Evolutionary conservation across 1,139 yeast species (phyloP).

Genomic region (Kazachstania sp.): DNA sequence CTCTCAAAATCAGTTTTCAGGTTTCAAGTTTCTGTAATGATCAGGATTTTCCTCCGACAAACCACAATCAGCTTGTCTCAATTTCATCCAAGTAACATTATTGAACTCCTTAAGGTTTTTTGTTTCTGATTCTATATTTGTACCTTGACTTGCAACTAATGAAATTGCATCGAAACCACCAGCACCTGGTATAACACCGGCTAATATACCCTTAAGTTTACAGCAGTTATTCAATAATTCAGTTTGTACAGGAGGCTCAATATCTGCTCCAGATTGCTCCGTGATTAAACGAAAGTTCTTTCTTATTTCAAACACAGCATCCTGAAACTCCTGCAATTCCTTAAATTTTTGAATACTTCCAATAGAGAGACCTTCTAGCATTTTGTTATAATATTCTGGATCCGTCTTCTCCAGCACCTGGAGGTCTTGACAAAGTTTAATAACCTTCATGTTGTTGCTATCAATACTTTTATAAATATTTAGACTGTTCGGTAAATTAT

Average conservation of each 20-base stretch:
- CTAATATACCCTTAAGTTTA: conserved; percentile 61
- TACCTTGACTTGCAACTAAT: conserved; percentile 47
- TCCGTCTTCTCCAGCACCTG: conserved; percentile 29
- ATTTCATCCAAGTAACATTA: conserved; percentile 54
- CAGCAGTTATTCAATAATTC: conserved; percentile 53
- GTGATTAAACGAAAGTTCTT: conserved; percentile 52
- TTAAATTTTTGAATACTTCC: conserved; percentile 7
- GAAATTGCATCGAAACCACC: conserved; percentile 95
- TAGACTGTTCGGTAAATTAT: conserved; percentile 43
- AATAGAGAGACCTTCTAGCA: conserved; percentile 24
- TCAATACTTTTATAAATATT: conserved; percentile 50
- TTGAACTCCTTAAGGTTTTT: conserved; percentile 29
- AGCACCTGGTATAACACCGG: conserved; percentile 97
- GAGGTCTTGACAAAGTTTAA: conserved; percentile 40
- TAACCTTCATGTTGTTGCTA: conserved; percentile 48
- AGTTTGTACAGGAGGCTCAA: conserved; percentile 80
- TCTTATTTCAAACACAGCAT: conserved; percentile 45
- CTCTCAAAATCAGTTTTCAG: not conserved
- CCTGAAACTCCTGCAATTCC: conserved; percentile 26
- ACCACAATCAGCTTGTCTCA: conserved; percentile 54
- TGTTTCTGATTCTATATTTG: conserved; percentile 36
- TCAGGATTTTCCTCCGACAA: conserved; percentile 30
- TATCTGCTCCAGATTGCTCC: conserved; percentile 61
- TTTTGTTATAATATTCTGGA: conserved; percentile 24
- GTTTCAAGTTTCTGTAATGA: conserved; percentile 19